phyloP scores from a whole-genome alignment of 2,329 filamentous ascomycete genomes.

The Tolypocladium capitatum region DNA sequence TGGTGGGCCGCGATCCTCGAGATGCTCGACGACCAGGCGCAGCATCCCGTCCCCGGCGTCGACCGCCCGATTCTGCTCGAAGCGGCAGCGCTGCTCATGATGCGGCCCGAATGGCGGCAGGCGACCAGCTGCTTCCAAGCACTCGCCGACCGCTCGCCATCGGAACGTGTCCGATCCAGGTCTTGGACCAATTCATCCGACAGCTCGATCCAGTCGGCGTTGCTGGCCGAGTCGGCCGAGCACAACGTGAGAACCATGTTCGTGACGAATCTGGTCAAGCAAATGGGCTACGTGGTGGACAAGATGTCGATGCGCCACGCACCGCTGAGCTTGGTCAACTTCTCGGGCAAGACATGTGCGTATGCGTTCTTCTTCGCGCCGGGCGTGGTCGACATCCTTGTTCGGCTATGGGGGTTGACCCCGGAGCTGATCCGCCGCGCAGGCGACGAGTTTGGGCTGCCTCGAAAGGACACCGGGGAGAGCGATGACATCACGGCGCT shows the following conservation, averaged over 20 bases:
- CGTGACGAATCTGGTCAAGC: conserved; percentile 64
- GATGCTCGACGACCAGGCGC: conserved; percentile 56
- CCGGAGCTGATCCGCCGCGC: conserved; percentile 57
- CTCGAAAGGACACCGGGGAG: conserved; percentile 39
- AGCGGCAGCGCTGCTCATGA: conserved; percentile 70
- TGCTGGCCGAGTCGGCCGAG: conserved; percentile 55
- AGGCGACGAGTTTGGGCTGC: conserved; percentile 53
- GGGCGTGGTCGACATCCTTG: conserved; percentile 69
- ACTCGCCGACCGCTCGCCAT: conserved; percentile 39
- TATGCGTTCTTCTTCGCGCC: conserved; percentile 92
- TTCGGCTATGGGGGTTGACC: conserved; percentile 66
- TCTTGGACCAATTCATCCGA: conserved; percentile 39
- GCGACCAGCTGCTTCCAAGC: conserved; percentile 55
- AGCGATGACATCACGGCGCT: conserved; percentile 52
- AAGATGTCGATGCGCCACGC: conserved; percentile 70
- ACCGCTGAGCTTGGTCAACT: conserved; percentile 57
- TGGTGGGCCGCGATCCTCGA: conserved; percentile 83
- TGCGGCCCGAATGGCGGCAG: conserved; percentile 74
- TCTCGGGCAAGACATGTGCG: conserved; percentile 80
- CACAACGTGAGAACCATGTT: conserved; percentile 87
- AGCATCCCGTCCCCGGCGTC: conserved; percentile 66
- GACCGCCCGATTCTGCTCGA: conserved; percentile 73
- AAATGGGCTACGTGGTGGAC: conserved; percentile 78
- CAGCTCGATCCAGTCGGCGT: conserved; percentile 48
- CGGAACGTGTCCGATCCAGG: conserved; percentile 29